phyloP scores from a whole-genome alignment of 2,329 filamentous ascomycete species.

The Talaromyces sp. region DNA sequence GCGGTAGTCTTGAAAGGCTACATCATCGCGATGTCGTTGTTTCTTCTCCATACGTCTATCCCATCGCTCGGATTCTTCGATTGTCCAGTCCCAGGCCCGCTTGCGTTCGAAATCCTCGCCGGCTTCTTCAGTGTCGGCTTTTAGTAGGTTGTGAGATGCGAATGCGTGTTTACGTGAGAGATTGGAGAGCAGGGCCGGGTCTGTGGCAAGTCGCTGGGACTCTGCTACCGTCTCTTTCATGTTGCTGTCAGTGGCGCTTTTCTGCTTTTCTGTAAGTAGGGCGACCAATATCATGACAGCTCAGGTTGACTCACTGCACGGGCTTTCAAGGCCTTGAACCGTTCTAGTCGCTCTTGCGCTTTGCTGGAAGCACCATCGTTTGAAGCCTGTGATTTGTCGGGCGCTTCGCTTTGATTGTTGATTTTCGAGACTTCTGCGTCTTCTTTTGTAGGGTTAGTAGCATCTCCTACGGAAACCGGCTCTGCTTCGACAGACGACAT shows the following conservation, averaged over 20 bases:
- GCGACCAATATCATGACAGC: slow-evolving; percentile 5
- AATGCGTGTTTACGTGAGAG: slow-evolving; percentile 83
- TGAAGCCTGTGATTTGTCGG: slow-evolving; percentile 18
- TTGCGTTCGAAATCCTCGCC: slow-evolving; percentile 97
- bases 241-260: slow-evolving; percentile 54
- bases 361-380: slow-evolving; percentile 25
- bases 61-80: slow-evolving; percentile 92
- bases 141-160: slow-evolving; percentile 87
- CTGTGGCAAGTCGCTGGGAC: slow-evolving; percentile 72
- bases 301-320: slow-evolving; percentile 55
- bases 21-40: slow-evolving; percentile 73
- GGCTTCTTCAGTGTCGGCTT: slow-evolving; percentile 78
- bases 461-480: neutral
- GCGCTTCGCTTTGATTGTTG: slow-evolving; percentile 1
- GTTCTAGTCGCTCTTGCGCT: slow-evolving; percentile 64
- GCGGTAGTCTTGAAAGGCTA: slow-evolving; percentile 84
- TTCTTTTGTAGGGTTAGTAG: neutral
- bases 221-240: slow-evolving; percentile 80
- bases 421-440: neutral
- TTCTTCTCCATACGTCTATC: slow-evolving; percentile 88
- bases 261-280: slow-evolving; percentile 30
- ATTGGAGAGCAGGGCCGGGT: slow-evolving; percentile 71
- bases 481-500: slow-evolving; percentile 11
- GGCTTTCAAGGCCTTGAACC: slow-evolving; percentile 83
- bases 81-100: slow-evolving; percentile 96